Evolutionary conservation across 1,284 basidiomycete genomes (phyloP).

Genomic region (Ustilago vetiveriae): DNA sequence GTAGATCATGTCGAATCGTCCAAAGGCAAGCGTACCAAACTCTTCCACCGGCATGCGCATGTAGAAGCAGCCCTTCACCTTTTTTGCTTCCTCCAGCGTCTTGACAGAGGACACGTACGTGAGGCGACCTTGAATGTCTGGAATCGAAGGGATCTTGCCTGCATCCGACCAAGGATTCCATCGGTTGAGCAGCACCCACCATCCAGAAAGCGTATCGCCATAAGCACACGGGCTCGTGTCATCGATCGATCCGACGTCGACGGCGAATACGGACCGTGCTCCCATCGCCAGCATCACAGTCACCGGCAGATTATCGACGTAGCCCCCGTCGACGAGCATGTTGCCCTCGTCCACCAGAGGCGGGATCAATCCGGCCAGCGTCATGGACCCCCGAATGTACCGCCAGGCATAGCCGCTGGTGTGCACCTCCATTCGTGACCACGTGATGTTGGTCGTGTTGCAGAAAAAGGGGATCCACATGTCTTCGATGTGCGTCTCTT

Average conservation of each 20-base stretch:
- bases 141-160: conserved; percentile 85
- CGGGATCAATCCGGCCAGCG: conserved; percentile 90
- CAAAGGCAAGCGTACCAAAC: conserved; percentile 65
- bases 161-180: conserved; percentile 75
- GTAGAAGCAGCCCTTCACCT: conserved; percentile 85
- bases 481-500: conserved; percentile 78
- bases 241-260: conserved; percentile 93
- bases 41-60: conserved; percentile 86
- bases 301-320: conserved; percentile 71
- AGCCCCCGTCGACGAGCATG: conserved; percentile 68
- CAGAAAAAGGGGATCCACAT: conserved; percentile 99
- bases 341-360: conserved; percentile 94
- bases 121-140: conserved; percentile 93
- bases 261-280: conserved; percentile 90
- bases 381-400: conserved; percentile 91
- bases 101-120: conserved; percentile 97
- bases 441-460: conserved; percentile 98
- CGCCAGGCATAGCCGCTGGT: conserved; percentile 81
- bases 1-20: conserved; percentile 73
- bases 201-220: conserved; percentile 94
- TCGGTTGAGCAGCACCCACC: conserved; percentile 92
- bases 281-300: conserved; percentile 92
- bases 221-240: conserved; percentile 94
- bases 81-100: conserved; percentile 92
- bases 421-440: conserved; percentile 95